Conservation (phyloP, 163 green algal genomes). For the Chlamydomonas reinhardtii region DNA sequence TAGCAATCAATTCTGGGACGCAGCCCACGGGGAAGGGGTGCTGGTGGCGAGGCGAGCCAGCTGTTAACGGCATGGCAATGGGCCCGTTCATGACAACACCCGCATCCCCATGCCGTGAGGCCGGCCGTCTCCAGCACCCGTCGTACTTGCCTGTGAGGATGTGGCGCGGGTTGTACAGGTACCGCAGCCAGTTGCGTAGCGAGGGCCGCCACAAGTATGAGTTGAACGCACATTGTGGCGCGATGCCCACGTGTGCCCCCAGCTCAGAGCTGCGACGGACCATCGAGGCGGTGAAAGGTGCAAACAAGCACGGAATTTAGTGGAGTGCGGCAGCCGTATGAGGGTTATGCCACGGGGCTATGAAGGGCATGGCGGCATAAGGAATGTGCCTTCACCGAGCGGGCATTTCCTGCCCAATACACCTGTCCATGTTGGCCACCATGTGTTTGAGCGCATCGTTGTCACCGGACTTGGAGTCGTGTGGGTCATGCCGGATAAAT, state of each 20-base stretch:
- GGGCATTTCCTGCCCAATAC: too few relatives aligned
- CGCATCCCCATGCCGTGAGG: not conserved
- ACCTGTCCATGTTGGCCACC: not conserved
- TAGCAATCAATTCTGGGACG: too few relatives aligned
- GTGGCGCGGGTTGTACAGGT: constrained; percentile 1
- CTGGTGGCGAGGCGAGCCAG: too few relatives aligned
- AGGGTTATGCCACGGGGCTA: too few relatives aligned
- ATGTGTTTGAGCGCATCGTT: constrained; percentile 66
- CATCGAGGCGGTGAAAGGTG: not conserved
- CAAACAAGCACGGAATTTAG: too few relatives aligned
- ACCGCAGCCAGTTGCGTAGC: constrained; percentile 43
- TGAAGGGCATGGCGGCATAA: too few relatives aligned
- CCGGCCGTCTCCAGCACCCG: too few relatives aligned
- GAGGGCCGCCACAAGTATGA: constrained; percentile 59
- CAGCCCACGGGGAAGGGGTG: too few relatives aligned
- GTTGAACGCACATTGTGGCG: constrained; percentile 66
- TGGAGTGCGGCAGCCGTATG: too few relatives aligned
- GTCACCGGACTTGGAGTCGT: constrained; percentile 62
- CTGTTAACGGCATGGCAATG: too few relatives aligned
- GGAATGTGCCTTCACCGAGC: too few relatives aligned
- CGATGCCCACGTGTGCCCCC: constrained; percentile 39
- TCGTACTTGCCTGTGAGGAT: not conserved
- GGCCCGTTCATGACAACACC: not conserved
- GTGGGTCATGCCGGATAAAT: constrained; percentile 46
- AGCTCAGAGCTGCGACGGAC: not conserved